phyloP scores from a whole-genome alignment of 1,284 basidiomycete species.

The Lentinus polychrous region DNA sequence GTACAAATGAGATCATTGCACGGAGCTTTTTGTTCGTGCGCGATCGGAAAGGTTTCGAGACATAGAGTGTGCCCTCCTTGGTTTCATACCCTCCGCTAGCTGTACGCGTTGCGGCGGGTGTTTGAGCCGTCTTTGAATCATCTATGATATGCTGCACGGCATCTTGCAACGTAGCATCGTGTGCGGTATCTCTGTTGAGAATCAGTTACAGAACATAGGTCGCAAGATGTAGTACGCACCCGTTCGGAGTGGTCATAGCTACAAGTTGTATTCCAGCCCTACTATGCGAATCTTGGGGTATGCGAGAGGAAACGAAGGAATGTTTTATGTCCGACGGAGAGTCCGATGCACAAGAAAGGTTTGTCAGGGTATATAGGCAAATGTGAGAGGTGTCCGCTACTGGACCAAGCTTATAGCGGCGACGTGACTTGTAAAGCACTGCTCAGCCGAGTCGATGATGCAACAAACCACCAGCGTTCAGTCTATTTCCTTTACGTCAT shows the following conservation, averaged over 20 bases:
- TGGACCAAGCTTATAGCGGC: no score
- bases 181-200: neutral
- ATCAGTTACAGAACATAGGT: neutral
- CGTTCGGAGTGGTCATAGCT: neutral
- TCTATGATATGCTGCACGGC: neutral
- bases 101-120: constrained; percentile 9
- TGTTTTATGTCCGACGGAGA: neutral
- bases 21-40: constrained; percentile 60
- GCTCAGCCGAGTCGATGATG: no score
- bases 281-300: neutral
- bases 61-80: constrained; percentile 59
- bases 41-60: constrained; percentile 69
- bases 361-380: no score
- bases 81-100: constrained; percentile 45
- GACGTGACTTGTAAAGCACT: no score
- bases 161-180: neutral
- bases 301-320: neutral
- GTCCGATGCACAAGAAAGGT: no score
- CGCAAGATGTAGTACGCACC: neutral
- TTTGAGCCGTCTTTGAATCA: neutral
- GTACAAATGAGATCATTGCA: constrained; percentile 77
- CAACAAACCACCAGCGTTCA: no score
- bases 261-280: neutral
- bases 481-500: no score
- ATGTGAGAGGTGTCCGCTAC: no score